These are phyloP conservation scores for Leccinum variicolor DNA, from an alignment of 768 basidiomycete species.

Conservation along the genomic window DNA sequence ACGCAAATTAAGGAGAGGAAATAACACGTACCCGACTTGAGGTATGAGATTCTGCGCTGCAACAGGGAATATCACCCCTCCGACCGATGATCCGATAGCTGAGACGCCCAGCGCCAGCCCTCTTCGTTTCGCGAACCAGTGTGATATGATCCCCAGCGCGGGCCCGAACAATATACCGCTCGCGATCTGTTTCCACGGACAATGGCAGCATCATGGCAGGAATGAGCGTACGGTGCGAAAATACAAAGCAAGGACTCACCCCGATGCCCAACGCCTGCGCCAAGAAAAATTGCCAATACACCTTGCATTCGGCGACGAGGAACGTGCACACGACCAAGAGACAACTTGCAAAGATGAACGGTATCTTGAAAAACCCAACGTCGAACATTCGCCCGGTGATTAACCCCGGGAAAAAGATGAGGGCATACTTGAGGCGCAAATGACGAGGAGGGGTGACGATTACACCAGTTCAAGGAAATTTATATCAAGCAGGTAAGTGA, in stretches of 20 bases:
- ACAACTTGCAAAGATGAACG: conserved; percentile 45
- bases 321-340: conserved; percentile 56
- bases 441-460: not conserved
- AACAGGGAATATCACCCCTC: conserved; percentile 69
- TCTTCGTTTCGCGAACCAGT: conserved; percentile 67
- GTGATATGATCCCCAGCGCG: conserved; percentile 54
- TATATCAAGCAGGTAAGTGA: not conserved
- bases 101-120: conserved; percentile 58
- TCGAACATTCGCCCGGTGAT: conserved; percentile 71
- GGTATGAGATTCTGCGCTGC: conserved; percentile 51
- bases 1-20: not conserved
- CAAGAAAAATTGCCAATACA: conserved; percentile 77
- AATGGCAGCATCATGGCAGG: not conserved
- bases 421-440: conserved; percentile 47
- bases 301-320: conserved; percentile 65
- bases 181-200: conserved; percentile 24
- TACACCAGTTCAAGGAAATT: not conserved
- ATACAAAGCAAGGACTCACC: conserved; percentile 33
- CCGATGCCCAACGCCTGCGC: conserved; percentile 71
- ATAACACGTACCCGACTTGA: conserved; percentile 47
- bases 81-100: conserved; percentile 64
- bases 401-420: conserved; percentile 60
- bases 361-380: conserved; percentile 58
- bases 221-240: not conserved
- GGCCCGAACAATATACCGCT: conserved; percentile 64